Conservation (phyloP, 495 filamentous ascomycete genomes). For the Neurospora sp. region DNA sequence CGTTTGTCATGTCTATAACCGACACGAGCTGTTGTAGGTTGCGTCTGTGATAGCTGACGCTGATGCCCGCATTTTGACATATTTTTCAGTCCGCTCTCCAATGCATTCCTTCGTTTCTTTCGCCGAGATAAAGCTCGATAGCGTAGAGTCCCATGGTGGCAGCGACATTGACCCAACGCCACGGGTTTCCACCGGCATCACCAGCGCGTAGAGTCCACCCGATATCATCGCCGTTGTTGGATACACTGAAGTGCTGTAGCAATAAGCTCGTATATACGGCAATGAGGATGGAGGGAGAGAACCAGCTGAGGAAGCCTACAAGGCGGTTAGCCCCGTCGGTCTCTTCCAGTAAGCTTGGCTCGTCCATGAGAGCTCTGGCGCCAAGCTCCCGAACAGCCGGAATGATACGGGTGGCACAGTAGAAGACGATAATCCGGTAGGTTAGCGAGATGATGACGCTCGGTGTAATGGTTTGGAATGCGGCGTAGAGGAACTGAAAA, state of each 20-base stretch:
- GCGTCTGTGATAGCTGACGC: not conserved
- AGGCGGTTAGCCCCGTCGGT: slow-evolving; percentile 70
- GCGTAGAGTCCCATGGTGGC: slow-evolving; percentile 83
- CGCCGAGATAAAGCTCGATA: slow-evolving; percentile 75
- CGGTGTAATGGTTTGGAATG: slow-evolving; percentile 86
- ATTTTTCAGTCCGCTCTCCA: slow-evolving; percentile 83
- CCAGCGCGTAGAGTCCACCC: slow-evolving; percentile 79
- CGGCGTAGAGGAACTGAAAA: slow-evolving; percentile 78
- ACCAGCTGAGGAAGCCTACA: slow-evolving; percentile 77
- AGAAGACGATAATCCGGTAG: slow-evolving; percentile 88
- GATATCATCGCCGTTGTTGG: slow-evolving; percentile 51
- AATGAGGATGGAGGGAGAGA: slow-evolving; percentile 84
- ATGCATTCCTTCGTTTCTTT: slow-evolving; percentile 62
- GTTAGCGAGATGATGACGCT: slow-evolving; percentile 88
- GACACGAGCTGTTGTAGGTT: not conserved
- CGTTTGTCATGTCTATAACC: not conserved
- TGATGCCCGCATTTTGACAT: not conserved
- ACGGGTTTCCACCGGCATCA: slow-evolving; percentile 71
- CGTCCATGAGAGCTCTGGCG: slow-evolving; percentile 68
- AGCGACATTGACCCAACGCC: slow-evolving; percentile 87
- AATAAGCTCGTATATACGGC: slow-evolving; percentile 94
- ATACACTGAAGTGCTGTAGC: slow-evolving; percentile 84
- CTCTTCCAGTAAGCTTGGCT: slow-evolving; percentile 68
- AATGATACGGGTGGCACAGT: slow-evolving; percentile 91
- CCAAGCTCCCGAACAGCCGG: slow-evolving; percentile 83